Evolutionary conservation across 495 filamentous ascomycete species (phyloP), one percentile per base, ranked within the genome.

Genomic region (Penicillium verhagenii): DNA sequence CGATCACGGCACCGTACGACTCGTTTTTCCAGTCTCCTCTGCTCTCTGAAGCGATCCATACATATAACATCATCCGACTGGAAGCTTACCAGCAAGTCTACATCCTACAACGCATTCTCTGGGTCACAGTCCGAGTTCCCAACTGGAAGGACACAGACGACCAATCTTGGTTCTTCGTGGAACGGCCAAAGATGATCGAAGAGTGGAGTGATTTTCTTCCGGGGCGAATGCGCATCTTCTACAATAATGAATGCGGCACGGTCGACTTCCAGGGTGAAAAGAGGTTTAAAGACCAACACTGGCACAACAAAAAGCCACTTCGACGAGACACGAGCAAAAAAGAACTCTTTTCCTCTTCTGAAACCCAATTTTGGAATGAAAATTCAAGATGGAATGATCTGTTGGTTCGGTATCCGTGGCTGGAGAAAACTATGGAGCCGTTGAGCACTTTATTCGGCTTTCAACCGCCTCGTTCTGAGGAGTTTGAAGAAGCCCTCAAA

Each of bases 171-270:
- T 53, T 64, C 19, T 60, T 54, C n/a, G 53, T 59, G 4, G 28
- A 71, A 13, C 54, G 81, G 8, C 81, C 80, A 0, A 63, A 67
- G 24, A 60, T 77, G 33, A 54, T 80, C 1, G 69, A 74, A 54
- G 76, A 81, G 59, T 86, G 82, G 70, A 56, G 53, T 8, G 70
- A 71, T 42, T 79, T 82, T 40, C 52, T 85, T 13, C 78, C 73
- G 0, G 61, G 65, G 18, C 48, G 49, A 0, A 59, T 74, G 23
- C 42, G 21, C 0, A 53, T 61, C 11, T 53, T 66, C 28, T 68
- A 58, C 26, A 37, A 25, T 42, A 25, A 50, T 11, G n/a, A 56
- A 0, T 45, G 24, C 2, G 58, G 61, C 9, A 3, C 14, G 33
- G n/a, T 65, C 24, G 37, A 52, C 0, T 59, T 65, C 31, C 2